Percentiles rank a stretch among this genome's conserved stretches.
These are phyloP conservation scores for Curvularia eragrostidis DNA, from an alignment of 2,329 filamentous ascomycete species.

Conservation along the genomic window DNA sequence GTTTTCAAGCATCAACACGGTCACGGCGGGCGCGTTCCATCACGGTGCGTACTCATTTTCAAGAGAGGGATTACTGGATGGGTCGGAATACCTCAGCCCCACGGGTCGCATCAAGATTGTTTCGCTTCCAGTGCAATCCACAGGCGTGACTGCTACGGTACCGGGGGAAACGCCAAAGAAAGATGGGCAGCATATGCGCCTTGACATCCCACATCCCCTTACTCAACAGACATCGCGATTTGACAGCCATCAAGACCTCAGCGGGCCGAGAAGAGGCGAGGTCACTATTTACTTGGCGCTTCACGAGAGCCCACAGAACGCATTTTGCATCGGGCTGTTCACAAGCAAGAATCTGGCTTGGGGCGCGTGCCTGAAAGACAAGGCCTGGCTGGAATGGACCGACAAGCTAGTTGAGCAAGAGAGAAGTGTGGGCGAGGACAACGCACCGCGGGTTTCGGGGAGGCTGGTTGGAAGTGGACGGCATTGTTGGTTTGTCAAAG, in stretches of 20 bases:
- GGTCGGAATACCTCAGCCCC: slow-evolving; percentile 30
- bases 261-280: not conserved
- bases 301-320: slow-evolving; percentile 20
- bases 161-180: slow-evolving; percentile 13
- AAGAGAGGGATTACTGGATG: slow-evolving; percentile 30
- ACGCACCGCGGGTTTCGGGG: slow-evolving; percentile 23
- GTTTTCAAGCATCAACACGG: slow-evolving; percentile 29
- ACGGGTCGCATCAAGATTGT: slow-evolving; percentile 35
- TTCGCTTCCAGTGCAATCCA: slow-evolving; percentile 18
- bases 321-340: slow-evolving; percentile 29
- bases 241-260: slow-evolving; percentile 13
- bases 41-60: slow-evolving; percentile 36
- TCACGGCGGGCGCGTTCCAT: slow-evolving; percentile 27
- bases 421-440: slow-evolving; percentile 14
- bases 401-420: slow-evolving; percentile 24
- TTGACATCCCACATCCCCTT: slow-evolving; percentile 35
- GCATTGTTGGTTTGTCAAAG: slow-evolving; percentile 24
- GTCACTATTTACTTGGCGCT: slow-evolving; percentile 27
- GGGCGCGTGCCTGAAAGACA: slow-evolving; percentile 36
- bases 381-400: slow-evolving; percentile 23
- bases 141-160: slow-evolving; percentile 20
- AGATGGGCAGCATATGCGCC: slow-evolving; percentile 18
- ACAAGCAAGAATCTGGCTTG: slow-evolving; percentile 28
- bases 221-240: slow-evolving; percentile 9
- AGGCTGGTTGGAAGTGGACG: slow-evolving; percentile 26